A percentile compares a stretch with the other conserved stretches of the same genome.
phyloP scores from a whole-genome alignment of 176 grass and related monocot species.

The Avena atlantica region DNA sequence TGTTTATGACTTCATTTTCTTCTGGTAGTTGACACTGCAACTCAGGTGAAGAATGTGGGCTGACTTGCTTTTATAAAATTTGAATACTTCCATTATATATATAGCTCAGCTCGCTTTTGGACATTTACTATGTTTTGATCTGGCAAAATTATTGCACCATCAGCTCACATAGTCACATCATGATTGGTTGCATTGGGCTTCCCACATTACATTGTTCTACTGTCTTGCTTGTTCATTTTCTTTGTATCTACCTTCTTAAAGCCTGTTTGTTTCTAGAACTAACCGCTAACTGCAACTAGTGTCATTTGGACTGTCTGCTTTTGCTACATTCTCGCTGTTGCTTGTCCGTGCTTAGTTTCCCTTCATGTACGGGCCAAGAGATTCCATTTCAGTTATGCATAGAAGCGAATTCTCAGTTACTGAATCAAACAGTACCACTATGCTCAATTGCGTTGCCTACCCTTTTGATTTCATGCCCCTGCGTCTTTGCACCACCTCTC shows the following conservation, averaged over 20 bases:
- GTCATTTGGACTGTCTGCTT: slow-evolving; percentile 3
- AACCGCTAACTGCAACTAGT: background rate
- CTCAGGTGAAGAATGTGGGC: background rate
- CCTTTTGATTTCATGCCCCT: background rate
- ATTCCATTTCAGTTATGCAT: background rate
- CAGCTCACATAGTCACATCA: background rate
- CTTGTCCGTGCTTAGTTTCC: background rate
- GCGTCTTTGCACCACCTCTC: background rate
- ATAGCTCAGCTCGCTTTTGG: slow-evolving; percentile 1
- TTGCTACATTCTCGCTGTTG: slow-evolving; percentile 20
- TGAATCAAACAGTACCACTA: slow-evolving; percentile 16
- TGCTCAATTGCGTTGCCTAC: slow-evolving; percentile 22
- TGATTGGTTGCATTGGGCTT: slow-evolving; percentile 6
- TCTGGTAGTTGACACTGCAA: background rate
- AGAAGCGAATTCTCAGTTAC: background rate
- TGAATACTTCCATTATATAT: background rate
- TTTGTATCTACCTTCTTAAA: background rate
- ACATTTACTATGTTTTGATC: slow-evolving; percentile 1
- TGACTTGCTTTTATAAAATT: slow-evolving; percentile 26
- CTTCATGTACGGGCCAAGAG: background rate
- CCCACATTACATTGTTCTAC: background rate
- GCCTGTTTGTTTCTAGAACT: background rate
- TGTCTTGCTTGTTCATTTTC: slow-evolving; percentile 9
- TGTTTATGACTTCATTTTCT: background rate
- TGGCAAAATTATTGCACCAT: background rate